Evolutionary conservation across 768 basidiomycete species (phyloP), one percentile per base, ranked within the genome.

Genomic region (Gloeophyllum trabeum): DNA sequence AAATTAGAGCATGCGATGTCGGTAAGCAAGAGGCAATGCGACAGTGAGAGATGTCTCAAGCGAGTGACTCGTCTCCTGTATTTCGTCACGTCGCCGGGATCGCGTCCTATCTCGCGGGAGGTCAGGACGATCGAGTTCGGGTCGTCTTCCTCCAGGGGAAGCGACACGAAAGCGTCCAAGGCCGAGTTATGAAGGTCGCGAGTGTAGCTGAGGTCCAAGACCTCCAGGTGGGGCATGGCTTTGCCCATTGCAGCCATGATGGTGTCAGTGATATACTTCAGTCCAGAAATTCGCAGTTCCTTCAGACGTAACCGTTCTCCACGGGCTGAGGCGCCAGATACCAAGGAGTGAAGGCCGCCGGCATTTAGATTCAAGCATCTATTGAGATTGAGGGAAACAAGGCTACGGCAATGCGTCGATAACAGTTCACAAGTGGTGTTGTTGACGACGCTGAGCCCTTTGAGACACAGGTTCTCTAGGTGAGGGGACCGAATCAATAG

Each of bases 191-290:
- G 81, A 44, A 91, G 57, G 43, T 77, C 71, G 23, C 70, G 70
- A 43, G 73, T 67, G 52, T 85, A 83, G 60, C 82, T 85, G 46
- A 91, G 61, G 58, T 93, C 90, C 18, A 93, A 64, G 14, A 87
- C 73, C 57, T 89, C 84, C 18, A 93, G 70, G 51, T 67, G 63
- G 16, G 85, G 84, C 0, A 83, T 71, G 2, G 74, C 79, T 48
- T 64, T 72, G 4, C 82, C 89, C 25, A 92, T 63, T 6, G 63
- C 60, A n/a, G 65, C 57, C 72, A 93, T 73, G 51, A 71, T 70
- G 7, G 65, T 62, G 51, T 84, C 81, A 13, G 69, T 62, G 40
- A 79, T 58, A 41, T 73, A 63, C 52, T 69, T 75, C 44, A 96
- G 55, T 1, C 84, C 87, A 5, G 75, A 81, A 21, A 91, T 47